Conservation (phyloP, 257 asterid species). For the Solanum clarkiae region DNA sequence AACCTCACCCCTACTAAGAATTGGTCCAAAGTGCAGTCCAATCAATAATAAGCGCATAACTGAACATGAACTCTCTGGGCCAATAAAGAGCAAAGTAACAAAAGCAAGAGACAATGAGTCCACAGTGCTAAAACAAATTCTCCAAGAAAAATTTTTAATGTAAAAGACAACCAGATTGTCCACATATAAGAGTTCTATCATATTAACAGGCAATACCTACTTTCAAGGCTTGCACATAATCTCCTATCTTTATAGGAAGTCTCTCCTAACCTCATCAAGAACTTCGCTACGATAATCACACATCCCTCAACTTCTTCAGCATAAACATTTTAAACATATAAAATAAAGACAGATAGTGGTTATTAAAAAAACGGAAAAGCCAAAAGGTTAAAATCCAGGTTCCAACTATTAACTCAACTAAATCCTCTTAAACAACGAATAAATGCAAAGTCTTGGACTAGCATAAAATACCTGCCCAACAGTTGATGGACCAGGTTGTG, state of each 20-base stretch:
- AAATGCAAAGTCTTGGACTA: background rate
- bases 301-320: background rate
- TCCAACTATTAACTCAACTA: background rate
- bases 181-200: background rate
- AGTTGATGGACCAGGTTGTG: background rate
- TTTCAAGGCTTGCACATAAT: background rate
- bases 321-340: background rate
- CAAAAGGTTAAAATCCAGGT: background rate
- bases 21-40: background rate
- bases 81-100: background rate
- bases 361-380: background rate
- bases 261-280: background rate
- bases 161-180: background rate
- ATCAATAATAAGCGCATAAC: background rate
- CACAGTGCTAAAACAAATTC: background rate
- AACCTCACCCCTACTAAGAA: background rate
- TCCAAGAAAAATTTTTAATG: background rate
- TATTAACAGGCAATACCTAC: background rate
- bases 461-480: background rate
- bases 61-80: background rate
- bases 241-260: background rate
- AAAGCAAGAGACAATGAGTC: background rate
- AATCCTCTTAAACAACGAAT: background rate
- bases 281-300: background rate
- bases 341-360: background rate